Percentiles rank a stretch among this genome's conserved stretches.
Evolutionary conservation across 2,329 filamentous ascomycete genomes (phyloP).

Genomic region (Onygenales sp.): DNA sequence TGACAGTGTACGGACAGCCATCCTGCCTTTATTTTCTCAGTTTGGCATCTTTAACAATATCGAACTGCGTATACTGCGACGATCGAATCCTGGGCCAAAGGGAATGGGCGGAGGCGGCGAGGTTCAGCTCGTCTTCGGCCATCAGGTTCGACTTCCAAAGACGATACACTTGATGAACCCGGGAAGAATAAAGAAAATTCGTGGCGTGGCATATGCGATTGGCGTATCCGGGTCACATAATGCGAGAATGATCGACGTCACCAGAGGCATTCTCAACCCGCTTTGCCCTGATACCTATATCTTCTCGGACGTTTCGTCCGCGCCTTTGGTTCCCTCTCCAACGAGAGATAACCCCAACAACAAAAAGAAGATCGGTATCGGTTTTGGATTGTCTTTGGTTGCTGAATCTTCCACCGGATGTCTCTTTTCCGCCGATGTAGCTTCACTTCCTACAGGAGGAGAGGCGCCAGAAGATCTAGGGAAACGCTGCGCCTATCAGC

Average conservation of each 20-base stretch:
- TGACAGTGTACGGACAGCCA: conserved; percentile 86
- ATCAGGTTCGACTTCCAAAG: conserved; percentile 87
- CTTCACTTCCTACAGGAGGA: conserved; percentile 65
- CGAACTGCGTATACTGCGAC: conserved; percentile 69
- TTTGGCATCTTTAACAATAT: conserved; percentile 84
- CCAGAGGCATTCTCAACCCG: conserved; percentile 75
- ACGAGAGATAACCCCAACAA: conserved; percentile 55
- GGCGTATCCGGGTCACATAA: conserved; percentile 92
- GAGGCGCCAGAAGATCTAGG: conserved; percentile 85
- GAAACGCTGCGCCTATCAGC: conserved; percentile 74
- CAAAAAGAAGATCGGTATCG: conserved; percentile 63
- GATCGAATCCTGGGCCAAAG: conserved; percentile 66
- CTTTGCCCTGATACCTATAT: conserved; percentile 86
- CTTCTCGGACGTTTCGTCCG: conserved; percentile 57
- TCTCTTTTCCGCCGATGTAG: conserved; percentile 78
- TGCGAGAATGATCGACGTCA: conserved; percentile 85
- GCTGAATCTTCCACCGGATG: conserved; percentile 85
- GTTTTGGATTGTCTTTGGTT: conserved; percentile 83
- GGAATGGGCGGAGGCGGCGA: conserved; percentile 78
- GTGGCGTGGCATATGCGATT: conserved; percentile 87
- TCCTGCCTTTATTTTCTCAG: conserved; percentile 78
- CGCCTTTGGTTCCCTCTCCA: conserved; percentile 54
- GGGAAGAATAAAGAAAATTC: conserved; percentile 76
- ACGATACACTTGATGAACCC: conserved; percentile 81
- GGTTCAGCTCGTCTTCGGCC: conserved; percentile 88